Evolutionary conservation across 2,329 filamentous ascomycete genomes (phyloP).

Genomic region (Madurella mycetomatis): DNA sequence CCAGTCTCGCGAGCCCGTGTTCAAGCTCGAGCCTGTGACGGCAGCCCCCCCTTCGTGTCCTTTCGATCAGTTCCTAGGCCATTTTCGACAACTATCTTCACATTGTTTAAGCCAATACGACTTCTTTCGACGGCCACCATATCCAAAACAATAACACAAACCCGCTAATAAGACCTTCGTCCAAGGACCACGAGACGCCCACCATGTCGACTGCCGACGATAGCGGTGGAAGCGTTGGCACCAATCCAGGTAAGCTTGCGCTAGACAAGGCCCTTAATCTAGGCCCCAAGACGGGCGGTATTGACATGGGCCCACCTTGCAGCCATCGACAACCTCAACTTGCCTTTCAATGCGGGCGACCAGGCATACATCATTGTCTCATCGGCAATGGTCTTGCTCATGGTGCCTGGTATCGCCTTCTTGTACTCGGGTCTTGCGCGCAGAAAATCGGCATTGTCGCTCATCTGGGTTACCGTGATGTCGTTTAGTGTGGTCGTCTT

Average conservation of each 20-base stretch:
- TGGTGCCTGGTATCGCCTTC: constrained; percentile 95
- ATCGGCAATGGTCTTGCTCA: constrained; percentile 89
- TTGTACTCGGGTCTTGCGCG: constrained; percentile 97
- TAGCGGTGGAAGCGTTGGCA: constrained; percentile 8
- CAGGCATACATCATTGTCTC: constrained; percentile 89
- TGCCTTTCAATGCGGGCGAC: constrained; percentile 90
- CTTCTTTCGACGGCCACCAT: background rate
- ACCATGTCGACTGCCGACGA: constrained; percentile 17
- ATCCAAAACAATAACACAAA: background rate
- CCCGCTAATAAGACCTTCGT: background rate
- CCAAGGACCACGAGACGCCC: constrained; percentile 8
- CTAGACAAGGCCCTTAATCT: background rate
- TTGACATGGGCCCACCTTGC: constrained; percentile 13
- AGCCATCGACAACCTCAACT: constrained; percentile 87
- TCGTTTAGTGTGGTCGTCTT: constrained; percentile 87
- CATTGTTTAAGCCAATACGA: background rate
- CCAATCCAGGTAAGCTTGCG: constrained; percentile 11
- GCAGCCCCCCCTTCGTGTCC: background rate
- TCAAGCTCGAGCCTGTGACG: background rate
- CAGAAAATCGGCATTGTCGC: constrained; percentile 91
- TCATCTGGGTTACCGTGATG: constrained; percentile 97
- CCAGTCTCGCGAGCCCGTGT: background rate
- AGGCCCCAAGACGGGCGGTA: background rate
- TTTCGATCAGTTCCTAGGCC: background rate
- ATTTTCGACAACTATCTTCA: background rate